Evolutionary conservation across 23 red algal genomes (phyloP).

Genomic region (Chondrus crispus): DNA sequence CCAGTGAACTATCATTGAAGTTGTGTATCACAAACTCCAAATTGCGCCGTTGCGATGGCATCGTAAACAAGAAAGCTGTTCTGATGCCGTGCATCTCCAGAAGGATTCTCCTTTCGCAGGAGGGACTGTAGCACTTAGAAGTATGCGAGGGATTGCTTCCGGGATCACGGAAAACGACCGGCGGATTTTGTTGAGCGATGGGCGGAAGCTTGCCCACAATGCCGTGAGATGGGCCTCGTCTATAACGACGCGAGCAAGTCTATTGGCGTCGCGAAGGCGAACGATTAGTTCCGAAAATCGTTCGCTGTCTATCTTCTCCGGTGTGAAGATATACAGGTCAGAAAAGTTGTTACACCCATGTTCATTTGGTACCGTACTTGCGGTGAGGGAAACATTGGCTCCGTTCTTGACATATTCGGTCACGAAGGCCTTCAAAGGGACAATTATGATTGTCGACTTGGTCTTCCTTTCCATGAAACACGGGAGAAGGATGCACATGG

Average conservation of each 20-base stretch:
- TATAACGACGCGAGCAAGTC: neutral
- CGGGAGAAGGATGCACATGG: neutral
- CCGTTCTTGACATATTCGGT: neutral
- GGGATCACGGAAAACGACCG: neutral
- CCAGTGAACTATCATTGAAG: no score
- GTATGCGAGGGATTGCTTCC: neutral
- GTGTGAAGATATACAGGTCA: neutral
- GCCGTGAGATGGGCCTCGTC: conserved; percentile 2
- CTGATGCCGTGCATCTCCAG: no score
- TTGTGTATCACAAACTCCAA: no score
- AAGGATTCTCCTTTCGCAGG: no score
- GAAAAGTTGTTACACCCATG: no score
- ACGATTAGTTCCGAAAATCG: neutral
- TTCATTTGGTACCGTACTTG: neutral
- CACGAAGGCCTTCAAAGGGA: neutral
- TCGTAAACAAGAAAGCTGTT: no score
- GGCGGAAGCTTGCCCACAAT: neutral
- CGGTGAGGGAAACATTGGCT: neutral
- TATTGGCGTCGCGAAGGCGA: neutral
- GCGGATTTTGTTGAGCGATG: neutral
- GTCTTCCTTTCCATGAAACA: neutral
- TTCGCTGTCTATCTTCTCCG: neutral
- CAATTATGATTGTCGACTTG: neutral
- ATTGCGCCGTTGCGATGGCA: no score
- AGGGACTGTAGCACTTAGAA: neutral